Conservation (phyloP, 2,329 filamentous ascomycete species). For the Diaporthe sp. region DNA sequence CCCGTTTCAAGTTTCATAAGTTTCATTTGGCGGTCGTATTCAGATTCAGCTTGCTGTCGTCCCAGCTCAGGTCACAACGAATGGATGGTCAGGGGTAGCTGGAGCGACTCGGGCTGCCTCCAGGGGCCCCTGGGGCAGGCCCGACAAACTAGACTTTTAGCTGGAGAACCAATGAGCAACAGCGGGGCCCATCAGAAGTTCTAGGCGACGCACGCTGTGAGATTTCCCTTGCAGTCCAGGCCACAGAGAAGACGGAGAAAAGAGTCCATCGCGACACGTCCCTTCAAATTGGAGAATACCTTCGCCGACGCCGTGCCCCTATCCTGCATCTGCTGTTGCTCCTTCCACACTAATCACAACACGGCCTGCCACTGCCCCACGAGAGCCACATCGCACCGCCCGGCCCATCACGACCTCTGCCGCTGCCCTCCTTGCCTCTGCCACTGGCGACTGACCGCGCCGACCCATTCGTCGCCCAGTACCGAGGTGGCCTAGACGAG, state of each 20-base stretch:
- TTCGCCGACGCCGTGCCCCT: conserved; percentile 24
- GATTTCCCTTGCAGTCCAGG: conserved; percentile 3
- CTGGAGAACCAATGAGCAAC: conserved; percentile 17
- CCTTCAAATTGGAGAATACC: conserved; percentile 9
- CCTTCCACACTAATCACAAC: conserved; percentile 16
- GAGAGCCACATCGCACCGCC: conserved; percentile 26
- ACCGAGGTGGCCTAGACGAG: conserved; percentile 25
- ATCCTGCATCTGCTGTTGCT: conserved; percentile 18
- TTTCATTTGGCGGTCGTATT: conserved; percentile 38
- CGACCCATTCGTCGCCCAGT: conserved; percentile 1
- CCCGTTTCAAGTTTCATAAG: conserved; percentile 33
- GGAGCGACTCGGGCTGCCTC: conserved; percentile 29
- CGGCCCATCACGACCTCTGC: conserved; percentile 12
- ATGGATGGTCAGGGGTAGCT: conserved; percentile 34
- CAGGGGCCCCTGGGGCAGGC: conserved; percentile 21
- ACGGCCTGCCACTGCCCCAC: conserved; percentile 7
- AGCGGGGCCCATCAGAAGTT: conserved; percentile 21
- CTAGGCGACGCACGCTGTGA: conserved; percentile 20
- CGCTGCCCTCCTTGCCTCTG: background rate
- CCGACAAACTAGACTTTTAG: conserved; percentile 21
- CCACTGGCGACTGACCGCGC: background rate
- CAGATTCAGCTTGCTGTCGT: conserved; percentile 20
- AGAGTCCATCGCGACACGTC: conserved; percentile 24
- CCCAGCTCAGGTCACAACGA: background rate
- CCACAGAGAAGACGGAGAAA: background rate